Conservation (phyloP, 2,329 filamentous ascomycete genomes). For the Penicillium sp. region DNA sequence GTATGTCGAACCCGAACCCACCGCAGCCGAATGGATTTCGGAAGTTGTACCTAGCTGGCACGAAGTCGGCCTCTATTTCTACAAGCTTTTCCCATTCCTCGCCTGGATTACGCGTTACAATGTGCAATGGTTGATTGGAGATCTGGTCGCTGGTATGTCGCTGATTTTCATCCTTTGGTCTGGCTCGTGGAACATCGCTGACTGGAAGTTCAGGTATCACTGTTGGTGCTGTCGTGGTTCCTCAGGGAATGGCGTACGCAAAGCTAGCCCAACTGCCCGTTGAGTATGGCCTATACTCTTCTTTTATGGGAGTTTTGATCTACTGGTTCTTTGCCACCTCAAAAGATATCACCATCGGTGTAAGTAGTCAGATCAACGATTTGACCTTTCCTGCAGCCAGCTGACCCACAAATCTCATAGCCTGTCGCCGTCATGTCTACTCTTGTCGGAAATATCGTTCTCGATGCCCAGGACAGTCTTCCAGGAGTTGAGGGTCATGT, state of each 20-base stretch:
- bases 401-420: constrained; percentile 46
- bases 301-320: constrained; percentile 90
- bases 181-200: not conserved
- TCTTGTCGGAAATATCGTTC: constrained; percentile 80
- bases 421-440: constrained; percentile 96
- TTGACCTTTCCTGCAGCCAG: not conserved
- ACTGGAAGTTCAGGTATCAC: constrained; percentile 60
- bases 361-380: constrained; percentile 51
- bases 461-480: constrained; percentile 61
- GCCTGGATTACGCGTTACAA: constrained; percentile 94
- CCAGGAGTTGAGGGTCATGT: constrained; percentile 64
- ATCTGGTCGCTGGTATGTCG: constrained; percentile 79
- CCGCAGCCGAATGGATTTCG: constrained; percentile 71
- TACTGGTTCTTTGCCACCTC: constrained; percentile 99
- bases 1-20: constrained; percentile 84
- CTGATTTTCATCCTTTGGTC: constrained; percentile 14
- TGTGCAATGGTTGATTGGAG: constrained; percentile 82
- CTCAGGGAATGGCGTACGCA: constrained; percentile 96
- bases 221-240: constrained; percentile 82
- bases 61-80: constrained; percentile 65
- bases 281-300: constrained; percentile 89
- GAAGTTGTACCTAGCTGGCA: constrained; percentile 64
- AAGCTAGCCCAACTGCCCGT: constrained; percentile 77
- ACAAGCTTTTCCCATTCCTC: constrained; percentile 82
- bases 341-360: constrained; percentile 96